Evolutionary conservation across 371 early-diverging fungal species (phyloP).

Genomic region (Rhizopus sp.): DNA sequence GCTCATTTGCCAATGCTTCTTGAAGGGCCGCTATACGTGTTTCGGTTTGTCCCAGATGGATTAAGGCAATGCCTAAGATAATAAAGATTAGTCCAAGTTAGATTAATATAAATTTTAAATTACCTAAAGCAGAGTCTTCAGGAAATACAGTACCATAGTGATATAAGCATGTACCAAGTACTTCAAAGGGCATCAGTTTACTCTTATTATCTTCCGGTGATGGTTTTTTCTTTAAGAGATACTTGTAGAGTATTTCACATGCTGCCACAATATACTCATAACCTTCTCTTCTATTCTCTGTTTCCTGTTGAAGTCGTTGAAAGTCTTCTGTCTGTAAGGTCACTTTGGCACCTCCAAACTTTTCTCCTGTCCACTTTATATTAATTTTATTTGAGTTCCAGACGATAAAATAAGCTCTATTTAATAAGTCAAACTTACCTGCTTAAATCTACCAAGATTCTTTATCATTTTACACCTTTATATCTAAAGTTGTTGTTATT

Average conservation of each 20-base stretch:
- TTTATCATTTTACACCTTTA: constrained; percentile 49
- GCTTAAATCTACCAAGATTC: constrained; percentile 72
- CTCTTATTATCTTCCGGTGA: constrained; percentile 64
- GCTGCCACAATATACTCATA: constrained; percentile 44
- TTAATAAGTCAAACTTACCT: constrained; percentile 38
- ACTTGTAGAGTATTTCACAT: constrained; percentile 21
- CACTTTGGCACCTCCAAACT: constrained; percentile 46
- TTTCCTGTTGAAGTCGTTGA: constrained; percentile 38
- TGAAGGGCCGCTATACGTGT: constrained; percentile 63
- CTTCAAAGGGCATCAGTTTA: constrained; percentile 62
- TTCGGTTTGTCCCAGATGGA: constrained; percentile 68
- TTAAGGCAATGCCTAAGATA: constrained; percentile 46
- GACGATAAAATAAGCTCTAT: not conserved
- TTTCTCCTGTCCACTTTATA: constrained; percentile 56
- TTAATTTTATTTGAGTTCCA: constrained; percentile 1
- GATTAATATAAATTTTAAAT: constrained; percentile 1
- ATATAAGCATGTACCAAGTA: constrained; percentile 62
- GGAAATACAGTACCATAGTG: constrained; percentile 60
- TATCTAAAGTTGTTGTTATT: not conserved
- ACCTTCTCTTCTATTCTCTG: constrained; percentile 32
- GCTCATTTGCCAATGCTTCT: constrained; percentile 47
- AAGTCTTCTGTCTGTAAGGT: constrained; percentile 52
- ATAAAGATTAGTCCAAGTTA: constrained; percentile 3
- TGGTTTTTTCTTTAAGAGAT: constrained; percentile 53
- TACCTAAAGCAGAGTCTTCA: constrained; percentile 64